Evolutionary conservation across 2,329 filamentous ascomycete genomes (phyloP).

Genomic region (Endoconidiophora polonica): DNA sequence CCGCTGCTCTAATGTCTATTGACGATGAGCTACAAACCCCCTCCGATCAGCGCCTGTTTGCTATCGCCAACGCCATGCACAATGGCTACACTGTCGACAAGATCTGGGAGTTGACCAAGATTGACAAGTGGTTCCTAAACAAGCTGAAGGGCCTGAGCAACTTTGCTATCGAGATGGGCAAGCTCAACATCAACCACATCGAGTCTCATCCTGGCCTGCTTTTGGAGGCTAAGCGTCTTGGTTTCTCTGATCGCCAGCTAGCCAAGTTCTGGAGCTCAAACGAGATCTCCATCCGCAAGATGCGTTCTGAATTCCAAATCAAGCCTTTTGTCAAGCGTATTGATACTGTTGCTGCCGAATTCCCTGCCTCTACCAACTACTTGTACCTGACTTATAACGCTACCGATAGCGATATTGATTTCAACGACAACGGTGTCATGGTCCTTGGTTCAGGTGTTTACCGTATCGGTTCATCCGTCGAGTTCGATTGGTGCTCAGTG

Average conservation of each 20-base stretch:
- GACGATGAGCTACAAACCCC: slow-evolving; percentile 93
- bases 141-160: slow-evolving; percentile 82
- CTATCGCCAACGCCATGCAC: slow-evolving; percentile 95
- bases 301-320: slow-evolving; percentile 74
- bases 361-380: slow-evolving; percentile 89
- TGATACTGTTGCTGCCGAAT: slow-evolving; percentile 93
- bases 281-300: slow-evolving; percentile 71
- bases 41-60: slow-evolving; percentile 91
- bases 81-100: slow-evolving; percentile 86
- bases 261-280: slow-evolving; percentile 91
- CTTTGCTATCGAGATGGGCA: slow-evolving; percentile 66
- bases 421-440: slow-evolving; percentile 87
- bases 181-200: slow-evolving; percentile 47
- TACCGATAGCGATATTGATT: slow-evolving; percentile 64
- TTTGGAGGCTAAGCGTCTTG: slow-evolving; percentile 76
- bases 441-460: slow-evolving; percentile 92
- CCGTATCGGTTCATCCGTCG: slow-evolving; percentile 90
- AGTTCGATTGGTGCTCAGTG: slow-evolving; percentile 99
- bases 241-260: slow-evolving; percentile 85
- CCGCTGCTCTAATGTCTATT: slow-evolving; percentile 80
- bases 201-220: slow-evolving; percentile 48
- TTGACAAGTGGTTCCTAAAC: slow-evolving; percentile 95
- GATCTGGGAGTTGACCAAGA: slow-evolving; percentile 96
- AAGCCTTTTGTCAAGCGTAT: slow-evolving; percentile 92
- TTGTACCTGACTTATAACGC: slow-evolving; percentile 94